Percentiles rank a stretch among this genome's conserved stretches.
phyloP scores from a whole-genome alignment of 306 rosid genomes.

The Comarum palustre region DNA sequence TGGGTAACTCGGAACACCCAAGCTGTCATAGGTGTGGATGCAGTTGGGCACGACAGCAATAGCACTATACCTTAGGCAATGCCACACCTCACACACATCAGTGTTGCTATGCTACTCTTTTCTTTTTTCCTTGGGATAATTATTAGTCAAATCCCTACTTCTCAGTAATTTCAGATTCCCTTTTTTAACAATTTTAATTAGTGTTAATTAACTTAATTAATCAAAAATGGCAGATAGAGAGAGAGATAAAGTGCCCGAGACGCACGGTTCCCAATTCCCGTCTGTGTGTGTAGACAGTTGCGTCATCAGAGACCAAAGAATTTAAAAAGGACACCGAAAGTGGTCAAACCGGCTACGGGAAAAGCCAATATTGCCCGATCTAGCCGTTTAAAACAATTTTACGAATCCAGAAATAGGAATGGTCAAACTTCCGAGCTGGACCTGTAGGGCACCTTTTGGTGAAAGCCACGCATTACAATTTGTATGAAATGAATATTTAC shows the following conservation, averaged over 20 bases:
- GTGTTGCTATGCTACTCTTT: background rate
- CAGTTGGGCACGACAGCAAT: background rate
- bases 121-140: background rate
- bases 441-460: constrained; percentile 29
- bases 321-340: background rate
- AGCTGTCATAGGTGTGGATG: background rate
- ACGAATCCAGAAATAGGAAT: constrained; percentile 7
- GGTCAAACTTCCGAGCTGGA: constrained; percentile 32
- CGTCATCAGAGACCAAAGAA: background rate
- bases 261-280: constrained; percentile 34
- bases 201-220: background rate
- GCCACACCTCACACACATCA: background rate
- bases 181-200: background rate
- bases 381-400: background rate
- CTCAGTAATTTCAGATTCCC: background rate
- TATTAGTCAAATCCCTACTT: constrained; percentile 2
- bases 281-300: background rate
- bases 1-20: background rate
- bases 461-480: constrained; percentile 22
- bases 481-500: background rate
- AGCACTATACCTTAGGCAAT: background rate
- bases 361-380: constrained; percentile 10
- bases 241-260: constrained; percentile 12
- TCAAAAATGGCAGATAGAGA: constrained; percentile 13
- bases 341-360: constrained; percentile 41